Percentiles rank a stretch among this genome's conserved stretches.
phyloP scores from a whole-genome alignment of 768 basidiomycete species.

The Lactifluus piperatus region DNA sequence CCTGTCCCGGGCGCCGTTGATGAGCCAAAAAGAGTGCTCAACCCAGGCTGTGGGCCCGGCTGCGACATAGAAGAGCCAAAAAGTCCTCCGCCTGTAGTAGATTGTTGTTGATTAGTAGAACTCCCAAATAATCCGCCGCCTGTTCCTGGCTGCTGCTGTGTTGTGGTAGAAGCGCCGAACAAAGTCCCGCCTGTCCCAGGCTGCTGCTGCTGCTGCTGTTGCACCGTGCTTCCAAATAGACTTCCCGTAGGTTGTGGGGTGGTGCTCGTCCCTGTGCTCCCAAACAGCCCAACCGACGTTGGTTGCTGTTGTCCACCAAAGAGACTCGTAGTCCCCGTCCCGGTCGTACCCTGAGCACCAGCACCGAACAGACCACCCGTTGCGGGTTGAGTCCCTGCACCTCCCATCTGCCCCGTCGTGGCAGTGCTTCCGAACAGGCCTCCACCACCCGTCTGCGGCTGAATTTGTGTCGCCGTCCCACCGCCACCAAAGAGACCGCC shows the following conservation, averaged over 20 bases:
- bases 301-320: conserved; percentile 20
- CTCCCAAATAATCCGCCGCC: conserved; percentile 25
- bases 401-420: conserved; percentile 2
- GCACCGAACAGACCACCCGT: conserved; percentile 22
- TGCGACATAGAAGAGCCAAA: conserved; percentile 6
- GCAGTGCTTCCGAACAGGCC: conserved; percentile 26
- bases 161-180: conserved; percentile 20
- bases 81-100: conserved; percentile 1
- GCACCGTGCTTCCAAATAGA: conserved; percentile 16
- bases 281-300: conserved; percentile 16
- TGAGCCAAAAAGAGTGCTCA: conserved; percentile 2
- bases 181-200: conserved; percentile 18
- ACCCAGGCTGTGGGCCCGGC: neutral
- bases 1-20: neutral
- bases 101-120: conserved; percentile 9
- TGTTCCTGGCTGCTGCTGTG: conserved; percentile 11
- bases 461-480: conserved; percentile 2
- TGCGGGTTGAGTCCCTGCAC: neutral
- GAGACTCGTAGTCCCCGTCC: conserved; percentile 13
- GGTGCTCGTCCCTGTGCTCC: conserved; percentile 17
- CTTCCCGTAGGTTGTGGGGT: conserved; percentile 21
- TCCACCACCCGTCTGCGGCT: conserved; percentile 21
- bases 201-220: conserved; percentile 8
- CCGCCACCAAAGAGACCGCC: conserved; percentile 28
- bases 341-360: conserved; percentile 3